Evolutionary conservation across 495 filamentous ascomycete species (phyloP), one percentile per base, ranked within the genome.

Genomic region (Neurospora sp.): DNA sequence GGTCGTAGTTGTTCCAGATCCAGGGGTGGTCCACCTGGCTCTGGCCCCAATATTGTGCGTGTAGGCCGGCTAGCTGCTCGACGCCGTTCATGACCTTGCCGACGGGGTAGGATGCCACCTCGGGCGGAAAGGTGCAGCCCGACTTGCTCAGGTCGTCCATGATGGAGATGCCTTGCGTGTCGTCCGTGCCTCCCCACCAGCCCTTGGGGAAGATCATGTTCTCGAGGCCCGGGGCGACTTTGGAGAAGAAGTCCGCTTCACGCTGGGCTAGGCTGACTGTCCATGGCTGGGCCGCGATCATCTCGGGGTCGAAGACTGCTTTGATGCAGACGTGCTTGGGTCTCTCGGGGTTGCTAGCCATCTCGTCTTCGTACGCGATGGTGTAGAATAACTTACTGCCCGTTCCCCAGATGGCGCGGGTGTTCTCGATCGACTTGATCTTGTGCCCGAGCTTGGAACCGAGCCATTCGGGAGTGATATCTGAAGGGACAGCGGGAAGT

Each of bases 201-300:
- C 75, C 75, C 53, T 72, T 78, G n/a, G 81, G 81, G 37, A 79
- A 77, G 16, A 73, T 70, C 78, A 5, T 41, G 66, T 78, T 46
- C 46, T 73, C 73, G 16, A 82, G 74, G 22, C 31, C 40, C 2
- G 81, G 78, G 39, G 81, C 81, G 10, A 82, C 70, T 40, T 75
- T 78, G 14, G 73, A 74, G 71, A 80, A 82, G 75, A 82, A 82
- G 11, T 79, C 75, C 41, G 79, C 75, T 71, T 82, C 81, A 42
- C 77, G 79, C 71, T 82, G 78, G 16, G 77, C 79, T 27, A 82
- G 70, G 71, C 70, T 76, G 40, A 81, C 46, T 16, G 79, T 81
- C 78, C 78, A 82, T 1, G 81, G 79, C 73, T 76, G 74, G 22
- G 77, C 68, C 40, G 73, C 71, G 37, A 76, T 69, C 77, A 81